Evolutionary conservation across 169 alveolate species (phyloP), one percentile per base, ranked within the genome.

Genomic region (Plasmodium yoelii): DNA sequence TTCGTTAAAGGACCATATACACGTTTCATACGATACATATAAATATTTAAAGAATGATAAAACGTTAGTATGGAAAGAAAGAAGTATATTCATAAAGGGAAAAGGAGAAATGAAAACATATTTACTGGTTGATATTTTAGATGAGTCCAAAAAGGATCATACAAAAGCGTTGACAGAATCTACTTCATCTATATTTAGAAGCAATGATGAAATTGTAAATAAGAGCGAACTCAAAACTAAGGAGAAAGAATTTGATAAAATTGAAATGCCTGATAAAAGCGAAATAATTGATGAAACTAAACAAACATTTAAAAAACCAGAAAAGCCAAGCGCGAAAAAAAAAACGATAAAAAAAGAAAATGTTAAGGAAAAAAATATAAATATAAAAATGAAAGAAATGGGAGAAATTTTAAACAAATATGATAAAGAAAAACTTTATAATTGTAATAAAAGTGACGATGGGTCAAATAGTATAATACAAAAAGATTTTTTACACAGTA

Each of bases 51-150:
- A 89, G 73, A 90, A 71, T 6, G 95, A 93, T 67, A 69, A 80
- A 5, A 68, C 94, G 2, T 73, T 89, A 42, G 51, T 70, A n/a
- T 93, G 92, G 87, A 92, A 93, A 69, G 87, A 73, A 73, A 72
- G 96, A 49, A 88, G 87, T 60, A 68, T 92, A 6, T 65, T 55
- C 39, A 93, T 94, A 26, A 94, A 94, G 71, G 96, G 96, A 9
- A 94, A 94, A 64, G 96, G 96, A 10, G 80, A 87, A 49, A 92
- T 94, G 96, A 88, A 88, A 44, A 94, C 96, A 7, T 94, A 90
- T 65, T 74, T 90, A 24, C 88, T 90, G 22, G 91, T 86, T 24
- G 91, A 86, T 56, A 86, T 86, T 57, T 46, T 82, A 22, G 90
- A 65, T 34, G 26, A 82, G 18, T 15, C 47, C 1, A 67, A 53